Conservation (phyloP, 140 eudicot genomes). For the Oenanthe javanica region DNA sequence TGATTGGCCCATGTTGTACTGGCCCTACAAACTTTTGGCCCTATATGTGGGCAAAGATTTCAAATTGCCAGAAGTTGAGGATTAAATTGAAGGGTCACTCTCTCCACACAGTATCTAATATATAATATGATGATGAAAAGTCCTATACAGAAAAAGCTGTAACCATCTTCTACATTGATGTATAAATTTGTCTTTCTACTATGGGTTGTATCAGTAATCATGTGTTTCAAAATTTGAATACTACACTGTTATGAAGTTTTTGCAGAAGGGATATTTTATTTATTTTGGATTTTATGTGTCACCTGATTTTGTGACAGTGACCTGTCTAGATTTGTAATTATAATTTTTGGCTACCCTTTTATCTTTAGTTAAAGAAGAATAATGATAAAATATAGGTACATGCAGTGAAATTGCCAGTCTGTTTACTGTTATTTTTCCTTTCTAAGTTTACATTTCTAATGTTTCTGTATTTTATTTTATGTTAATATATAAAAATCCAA, state of each 20-base stretch:
- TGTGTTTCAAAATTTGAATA: background rate
- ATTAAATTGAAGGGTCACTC: slow-evolving; percentile 15
- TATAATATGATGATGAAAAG: background rate
- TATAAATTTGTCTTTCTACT: background rate
- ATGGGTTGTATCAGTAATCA: background rate
- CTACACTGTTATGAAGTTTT: background rate
- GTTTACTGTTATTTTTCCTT: too few relatives aligned
- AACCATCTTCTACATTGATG: background rate
- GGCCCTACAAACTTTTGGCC: background rate
- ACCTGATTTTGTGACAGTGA: background rate
- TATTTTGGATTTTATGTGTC: background rate
- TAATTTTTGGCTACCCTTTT: too few relatives aligned
- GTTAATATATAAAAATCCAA: too few relatives aligned
- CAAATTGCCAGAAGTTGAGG: background rate
- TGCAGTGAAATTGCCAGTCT: too few relatives aligned
- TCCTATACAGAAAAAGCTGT: slow-evolving; percentile 5
- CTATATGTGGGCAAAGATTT: background rate
- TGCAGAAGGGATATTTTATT: background rate
- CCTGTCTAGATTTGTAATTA: too few relatives aligned
- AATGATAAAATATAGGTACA: too few relatives aligned
- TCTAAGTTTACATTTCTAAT: too few relatives aligned
- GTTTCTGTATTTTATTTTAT: too few relatives aligned
- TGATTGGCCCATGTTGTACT: background rate
- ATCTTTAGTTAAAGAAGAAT: too few relatives aligned
- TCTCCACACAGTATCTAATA: background rate